These are phyloP conservation scores for Tuber melanosporum DNA, from an alignment of 495 filamentous ascomycete species.

Conservation along the genomic window DNA sequence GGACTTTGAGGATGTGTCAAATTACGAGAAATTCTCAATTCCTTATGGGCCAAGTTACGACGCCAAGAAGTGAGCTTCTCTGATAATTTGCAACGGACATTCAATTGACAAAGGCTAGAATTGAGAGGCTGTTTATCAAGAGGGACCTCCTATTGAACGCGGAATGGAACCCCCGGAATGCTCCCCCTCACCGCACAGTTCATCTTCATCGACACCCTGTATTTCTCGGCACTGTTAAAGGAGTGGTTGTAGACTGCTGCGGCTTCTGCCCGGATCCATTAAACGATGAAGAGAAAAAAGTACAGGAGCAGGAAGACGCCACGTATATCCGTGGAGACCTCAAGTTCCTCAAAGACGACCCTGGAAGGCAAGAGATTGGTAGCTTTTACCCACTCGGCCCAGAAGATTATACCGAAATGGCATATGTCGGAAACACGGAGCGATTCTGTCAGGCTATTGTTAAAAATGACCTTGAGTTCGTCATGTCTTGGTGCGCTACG, in stretches of 20 bases:
- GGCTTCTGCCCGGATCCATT: conserved; percentile 63
- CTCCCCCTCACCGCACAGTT: conserved; percentile 60
- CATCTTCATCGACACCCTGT: conserved; percentile 69
- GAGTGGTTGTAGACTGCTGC: conserved; percentile 73
- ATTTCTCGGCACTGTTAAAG: conserved; percentile 56
- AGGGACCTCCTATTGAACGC: conserved; percentile 77
- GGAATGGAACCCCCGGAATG: conserved; percentile 61
- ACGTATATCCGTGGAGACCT: conserved; percentile 64
- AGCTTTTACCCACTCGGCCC: conserved; percentile 74
- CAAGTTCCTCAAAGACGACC: conserved; percentile 68
- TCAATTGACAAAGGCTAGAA: conserved; percentile 34
- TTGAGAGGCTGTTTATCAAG: conserved; percentile 71
- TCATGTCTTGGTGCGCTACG: conserved; percentile 60
- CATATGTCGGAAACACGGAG: conserved; percentile 67
- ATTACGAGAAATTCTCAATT: conserved; percentile 71
- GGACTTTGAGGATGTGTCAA: conserved; percentile 66
- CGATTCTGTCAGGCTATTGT: conserved; percentile 70
- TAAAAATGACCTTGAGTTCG: conserved; percentile 57
- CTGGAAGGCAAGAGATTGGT: conserved; percentile 65
- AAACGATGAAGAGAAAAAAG: conserved; percentile 61
- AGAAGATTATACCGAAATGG: conserved; percentile 73
- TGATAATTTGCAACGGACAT: not conserved
- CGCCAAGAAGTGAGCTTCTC: conserved; percentile 49
- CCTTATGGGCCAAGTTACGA: conserved; percentile 67
- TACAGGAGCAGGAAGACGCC: conserved; percentile 63